Evolutionary conservation across 192 early-diverging fungal species (phyloP), one percentile per base, ranked within the genome.

Genomic region (Coemansia sp.): DNA sequence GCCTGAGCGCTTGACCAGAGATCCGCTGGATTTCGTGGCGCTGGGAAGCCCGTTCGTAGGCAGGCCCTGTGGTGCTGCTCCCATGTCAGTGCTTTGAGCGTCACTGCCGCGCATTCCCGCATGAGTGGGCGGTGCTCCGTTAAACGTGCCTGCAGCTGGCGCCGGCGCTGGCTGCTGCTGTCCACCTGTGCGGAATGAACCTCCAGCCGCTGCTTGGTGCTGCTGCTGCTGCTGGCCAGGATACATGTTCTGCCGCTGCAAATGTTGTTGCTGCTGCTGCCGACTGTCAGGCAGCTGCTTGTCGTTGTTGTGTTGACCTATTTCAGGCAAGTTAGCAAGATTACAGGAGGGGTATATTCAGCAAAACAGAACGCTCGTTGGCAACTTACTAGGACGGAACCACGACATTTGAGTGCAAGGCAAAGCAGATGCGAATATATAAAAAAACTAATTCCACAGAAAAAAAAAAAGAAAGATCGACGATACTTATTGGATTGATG

Each of bases 1-100:
- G 28, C 90, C 90, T 12, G 78, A 61, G 50, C 79, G 77, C 61
- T 71, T 72, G 53, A 71, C 69, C 5, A 61, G 61, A 16, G 60
- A 63, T 5, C 48, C 50, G 15, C 50, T 50, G 43, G 40, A 19
- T 42, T 66, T 59, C 54, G 19, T 76, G 14, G 55, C 58, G 50
- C 72, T 70, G 33, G 72, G 70, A 55, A 72, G 70, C 19, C 71
- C 71, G 41, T 69, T 75, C 26, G 66, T 62, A n/a, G 69, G 56
- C 35, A 71, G 53, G 10, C 50, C 49, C 35, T 63, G 64, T 42
- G 58, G 6, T 35, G 56, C 48, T 6, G 31, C 40, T 35, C 37
- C 42, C 14, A 53, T 46, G 36, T 55, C 55, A 14, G 46, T 48
- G 46, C 46, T 28, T 7, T 48, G 46, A 39, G 50, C 44, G 60